Evolutionary conservation across 805 yeast genomes (phyloP).

Genomic region (Ogataea polymorpha): DNA sequence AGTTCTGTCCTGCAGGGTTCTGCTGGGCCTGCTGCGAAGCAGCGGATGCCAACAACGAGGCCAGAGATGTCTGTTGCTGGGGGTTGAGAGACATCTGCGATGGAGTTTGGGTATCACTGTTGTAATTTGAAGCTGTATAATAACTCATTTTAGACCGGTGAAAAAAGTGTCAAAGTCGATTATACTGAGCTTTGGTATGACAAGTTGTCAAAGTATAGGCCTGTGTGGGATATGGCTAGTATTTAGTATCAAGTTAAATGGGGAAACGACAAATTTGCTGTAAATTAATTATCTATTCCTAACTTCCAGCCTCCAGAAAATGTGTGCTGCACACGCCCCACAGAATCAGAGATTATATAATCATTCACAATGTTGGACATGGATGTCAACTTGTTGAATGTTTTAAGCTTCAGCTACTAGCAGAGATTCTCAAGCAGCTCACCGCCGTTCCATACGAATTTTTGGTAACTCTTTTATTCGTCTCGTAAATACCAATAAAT

Average conservation of each 20-base stretch:
- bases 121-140: constrained; percentile 4
- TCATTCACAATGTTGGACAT: neutral
- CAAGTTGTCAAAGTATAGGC: neutral
- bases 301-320: constrained; percentile 7
- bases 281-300: constrained; percentile 7
- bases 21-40: constrained; percentile 9
- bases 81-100: constrained; percentile 14
- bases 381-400: neutral
- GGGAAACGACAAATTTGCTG: constrained; percentile 5
- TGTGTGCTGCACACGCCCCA: constrained; percentile 7
- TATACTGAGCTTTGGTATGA: constrained; percentile 1
- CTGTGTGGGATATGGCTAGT: neutral
- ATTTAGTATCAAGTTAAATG: neutral
- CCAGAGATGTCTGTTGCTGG: constrained; percentile 20
- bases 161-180: neutral
- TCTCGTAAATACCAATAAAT: constrained; percentile 12
- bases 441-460: neutral
- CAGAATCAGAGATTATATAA: neutral
- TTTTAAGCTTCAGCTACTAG: too few species aligned
- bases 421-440: neutral
- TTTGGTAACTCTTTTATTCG: neutral
- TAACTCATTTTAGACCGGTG: constrained; percentile 7
- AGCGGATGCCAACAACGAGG: constrained; percentile 20
- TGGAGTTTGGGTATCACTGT: constrained; percentile 7
- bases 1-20: neutral